Conservation (phyloP, 148 eudicot genomes). For the Chenopodium berlandieri region DNA sequence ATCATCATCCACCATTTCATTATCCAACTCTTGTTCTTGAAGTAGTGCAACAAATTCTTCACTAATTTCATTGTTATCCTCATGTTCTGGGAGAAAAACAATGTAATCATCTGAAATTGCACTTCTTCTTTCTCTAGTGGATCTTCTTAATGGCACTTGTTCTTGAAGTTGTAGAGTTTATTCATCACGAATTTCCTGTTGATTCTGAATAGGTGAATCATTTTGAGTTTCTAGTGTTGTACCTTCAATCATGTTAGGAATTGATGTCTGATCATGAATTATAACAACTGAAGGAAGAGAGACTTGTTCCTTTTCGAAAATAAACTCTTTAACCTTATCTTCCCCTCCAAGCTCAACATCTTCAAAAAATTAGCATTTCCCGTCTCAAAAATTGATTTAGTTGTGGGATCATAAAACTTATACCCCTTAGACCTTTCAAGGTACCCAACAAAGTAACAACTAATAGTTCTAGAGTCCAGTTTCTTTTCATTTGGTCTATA, state of each 20-base stretch:
- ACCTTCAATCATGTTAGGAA: neutral
- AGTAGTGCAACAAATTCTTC: neutral
- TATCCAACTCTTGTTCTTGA: neutral
- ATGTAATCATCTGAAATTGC: no score
- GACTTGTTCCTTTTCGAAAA: neutral
- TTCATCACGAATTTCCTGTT: neutral
- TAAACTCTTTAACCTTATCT: neutral
- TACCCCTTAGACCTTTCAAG: neutral
- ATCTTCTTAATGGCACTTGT: neutral
- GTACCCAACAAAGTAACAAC: neutral
- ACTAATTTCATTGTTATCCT: neutral
- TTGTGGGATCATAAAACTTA: neutral
- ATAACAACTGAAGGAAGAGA: neutral
- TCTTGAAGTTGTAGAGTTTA: neutral
- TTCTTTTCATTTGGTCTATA: neutral
- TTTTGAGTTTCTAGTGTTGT: neutral
- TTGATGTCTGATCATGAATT: neutral
- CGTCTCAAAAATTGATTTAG: neutral
- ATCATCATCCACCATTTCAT: neutral
- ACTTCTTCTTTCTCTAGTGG: neutral
- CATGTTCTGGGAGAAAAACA: no score
- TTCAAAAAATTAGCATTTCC: neutral
- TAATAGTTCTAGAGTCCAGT: slow-evolving; percentile 3
- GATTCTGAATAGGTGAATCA: neutral
- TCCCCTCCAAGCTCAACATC: neutral